Evolutionary conservation across 2,329 filamentous ascomycete species (phyloP), one percentile per base, ranked within the genome.

Genomic region (Fusarium goolgardi): DNA sequence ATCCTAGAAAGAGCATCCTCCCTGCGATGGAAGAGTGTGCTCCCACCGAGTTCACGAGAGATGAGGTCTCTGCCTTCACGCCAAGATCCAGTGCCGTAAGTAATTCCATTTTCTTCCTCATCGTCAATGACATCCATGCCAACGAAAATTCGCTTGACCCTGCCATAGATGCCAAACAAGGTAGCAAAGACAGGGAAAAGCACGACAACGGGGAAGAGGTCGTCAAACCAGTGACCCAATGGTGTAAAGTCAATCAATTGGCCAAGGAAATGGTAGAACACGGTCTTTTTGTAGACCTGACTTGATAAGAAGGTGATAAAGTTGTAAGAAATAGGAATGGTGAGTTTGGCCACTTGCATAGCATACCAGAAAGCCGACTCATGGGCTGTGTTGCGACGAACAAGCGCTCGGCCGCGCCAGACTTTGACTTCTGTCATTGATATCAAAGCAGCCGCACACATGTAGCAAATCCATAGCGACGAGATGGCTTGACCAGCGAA

Each of bases 291-390:
- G 75, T 94, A 95, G 41, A 97, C 87, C 15, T 84, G 83, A 10
- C 83, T 84, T 1, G 92, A 91, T 23, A 97, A 80, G 76, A 98
- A 95, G 1, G 95, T 97, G 77, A 97, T 86, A 76, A 98, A 99
- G 80, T 99, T 99, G 86, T 97, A 99, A 6, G 92, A 90, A 11
- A 99, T 85, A 1, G 96, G 96, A 0, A 99, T 93, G 2, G 92
- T 97, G 43, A 99, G 88, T 74, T 94, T 93, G 52, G 96, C 95
- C 13, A 97, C 92, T 77, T 97, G 93, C 60, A 93, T 90, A 2
- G 93, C 91, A 76, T 98, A 99, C 94, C 96, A 99, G 71, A 95
- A 96, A 1, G 96, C 96, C 50, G 91, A 93, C 77, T 98, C 96
- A 63, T 93, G 90, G 60, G 96, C 95, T 0, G 96, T 99, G 75